These are phyloP conservation scores for Phyllosticta citrichinensis DNA, from an alignment of 2,329 filamentous ascomycete species.

Conservation along the genomic window DNA sequence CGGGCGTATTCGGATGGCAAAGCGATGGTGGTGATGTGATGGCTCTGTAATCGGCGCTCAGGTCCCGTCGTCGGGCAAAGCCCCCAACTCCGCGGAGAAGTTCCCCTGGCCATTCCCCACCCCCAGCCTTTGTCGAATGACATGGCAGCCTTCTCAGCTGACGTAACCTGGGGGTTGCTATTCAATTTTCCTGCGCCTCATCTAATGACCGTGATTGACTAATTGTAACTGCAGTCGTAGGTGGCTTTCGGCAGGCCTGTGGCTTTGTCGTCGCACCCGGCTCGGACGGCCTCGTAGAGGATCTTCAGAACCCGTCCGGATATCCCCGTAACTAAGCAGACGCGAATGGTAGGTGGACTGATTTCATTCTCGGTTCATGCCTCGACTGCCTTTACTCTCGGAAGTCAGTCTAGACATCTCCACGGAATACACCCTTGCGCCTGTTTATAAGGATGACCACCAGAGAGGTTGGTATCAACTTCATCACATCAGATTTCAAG, in stretches of 20 bases:
- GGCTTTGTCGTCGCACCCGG: neutral
- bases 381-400: neutral
- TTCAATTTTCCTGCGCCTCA: neutral
- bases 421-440: neutral
- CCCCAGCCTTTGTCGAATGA: neutral
- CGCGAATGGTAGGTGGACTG: neutral
- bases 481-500: neutral
- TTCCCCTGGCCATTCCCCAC: neutral
- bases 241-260: neutral
- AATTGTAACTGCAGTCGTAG: slow-evolving; percentile 7
- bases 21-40: neutral
- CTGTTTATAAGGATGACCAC: neutral
- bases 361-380: neutral
- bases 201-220: neutral
- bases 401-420: slow-evolving; percentile 1
- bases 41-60: neutral
- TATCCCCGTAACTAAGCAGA: neutral
- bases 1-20: neutral
- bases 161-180: neutral
- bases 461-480: neutral
- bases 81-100: slow-evolving; percentile 8
- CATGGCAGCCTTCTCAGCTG: neutral
- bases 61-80: neutral
- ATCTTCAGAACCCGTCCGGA: neutral
- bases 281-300: neutral